Evolutionary conservation across 345 rosid genomes (phyloP).

Genomic region (Psidium guajava): DNA sequence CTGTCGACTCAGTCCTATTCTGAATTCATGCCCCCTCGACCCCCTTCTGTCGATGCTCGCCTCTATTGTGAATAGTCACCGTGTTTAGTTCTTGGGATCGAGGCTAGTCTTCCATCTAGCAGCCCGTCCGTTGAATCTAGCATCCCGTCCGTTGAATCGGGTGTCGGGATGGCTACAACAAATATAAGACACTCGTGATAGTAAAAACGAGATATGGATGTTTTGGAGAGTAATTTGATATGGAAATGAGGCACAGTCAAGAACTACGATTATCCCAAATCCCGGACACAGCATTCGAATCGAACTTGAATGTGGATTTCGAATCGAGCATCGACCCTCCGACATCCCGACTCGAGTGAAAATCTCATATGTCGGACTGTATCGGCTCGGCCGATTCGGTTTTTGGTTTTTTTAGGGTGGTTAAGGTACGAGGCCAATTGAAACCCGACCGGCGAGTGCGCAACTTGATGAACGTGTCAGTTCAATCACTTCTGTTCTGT

Average conservation of each 20-base stretch:
- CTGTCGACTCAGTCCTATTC: background rate
- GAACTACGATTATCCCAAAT: background rate
- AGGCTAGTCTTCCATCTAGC: background rate
- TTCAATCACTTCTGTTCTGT: background rate
- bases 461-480: background rate
- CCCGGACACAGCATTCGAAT: background rate
- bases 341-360: background rate
- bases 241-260: too few species aligned
- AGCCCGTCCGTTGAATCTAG: background rate
- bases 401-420: background rate
- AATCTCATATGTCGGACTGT: background rate
- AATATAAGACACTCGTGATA: too few species aligned
- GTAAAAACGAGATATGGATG: background rate
- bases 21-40: background rate
- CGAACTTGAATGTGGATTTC: background rate
- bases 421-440: too few species aligned
- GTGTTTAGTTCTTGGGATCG: background rate
- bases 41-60: background rate
- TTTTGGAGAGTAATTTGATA: background rate
- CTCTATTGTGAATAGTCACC: background rate
- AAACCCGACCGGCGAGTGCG: too few species aligned
- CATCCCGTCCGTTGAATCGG: background rate
- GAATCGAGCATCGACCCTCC: background rate
- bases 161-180: background rate
- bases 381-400: background rate